Evolutionary conservation across 148 eudicot genomes (phyloP).

Genomic region (Diospyros lotus): DNA sequence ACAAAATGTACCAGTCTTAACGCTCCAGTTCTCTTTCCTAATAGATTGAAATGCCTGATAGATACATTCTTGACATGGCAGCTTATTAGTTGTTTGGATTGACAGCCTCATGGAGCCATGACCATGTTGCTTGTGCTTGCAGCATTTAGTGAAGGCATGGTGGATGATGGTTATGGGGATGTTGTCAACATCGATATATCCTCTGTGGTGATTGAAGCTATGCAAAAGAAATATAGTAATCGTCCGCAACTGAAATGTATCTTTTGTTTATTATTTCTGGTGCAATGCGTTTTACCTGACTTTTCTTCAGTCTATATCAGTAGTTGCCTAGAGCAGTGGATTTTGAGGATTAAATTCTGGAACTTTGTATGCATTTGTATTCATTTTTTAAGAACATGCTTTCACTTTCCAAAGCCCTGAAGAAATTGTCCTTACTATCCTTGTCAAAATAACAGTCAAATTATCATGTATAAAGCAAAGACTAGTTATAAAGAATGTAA

Average conservation of each 20-base stretch:
- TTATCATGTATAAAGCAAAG: neutral
- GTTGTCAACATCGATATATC: conserved; percentile 81
- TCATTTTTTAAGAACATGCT: neutral
- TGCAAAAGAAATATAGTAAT: conserved; percentile 57
- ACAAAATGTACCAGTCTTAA: neutral
- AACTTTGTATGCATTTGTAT: neutral
- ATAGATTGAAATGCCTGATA: neutral
- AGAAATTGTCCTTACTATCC: neutral
- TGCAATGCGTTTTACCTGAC: neutral
- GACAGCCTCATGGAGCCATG: neutral
- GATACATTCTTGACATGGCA: conserved; percentile 1
- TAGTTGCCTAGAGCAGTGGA: neutral
- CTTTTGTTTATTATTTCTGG: conserved; percentile 13
- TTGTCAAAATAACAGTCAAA: neutral
- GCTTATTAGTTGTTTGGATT: neutral
- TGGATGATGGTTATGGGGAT: conserved; percentile 67
- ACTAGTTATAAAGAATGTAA: neutral
- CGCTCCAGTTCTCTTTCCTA: neutral
- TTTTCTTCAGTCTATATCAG: no score
- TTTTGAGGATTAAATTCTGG: neutral
- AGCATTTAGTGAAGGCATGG: conserved; percentile 89
- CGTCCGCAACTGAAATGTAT: conserved; percentile 67
- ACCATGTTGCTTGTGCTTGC: conserved; percentile 20
- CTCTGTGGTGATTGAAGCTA: conserved; percentile 71
- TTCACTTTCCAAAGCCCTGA: neutral